A percentile compares a stretch with the other conserved stretches of the same genome.
Evolutionary conservation across 139 green algal genomes (phyloP).

Genomic region (Zygnema circumcarinatum): DNA sequence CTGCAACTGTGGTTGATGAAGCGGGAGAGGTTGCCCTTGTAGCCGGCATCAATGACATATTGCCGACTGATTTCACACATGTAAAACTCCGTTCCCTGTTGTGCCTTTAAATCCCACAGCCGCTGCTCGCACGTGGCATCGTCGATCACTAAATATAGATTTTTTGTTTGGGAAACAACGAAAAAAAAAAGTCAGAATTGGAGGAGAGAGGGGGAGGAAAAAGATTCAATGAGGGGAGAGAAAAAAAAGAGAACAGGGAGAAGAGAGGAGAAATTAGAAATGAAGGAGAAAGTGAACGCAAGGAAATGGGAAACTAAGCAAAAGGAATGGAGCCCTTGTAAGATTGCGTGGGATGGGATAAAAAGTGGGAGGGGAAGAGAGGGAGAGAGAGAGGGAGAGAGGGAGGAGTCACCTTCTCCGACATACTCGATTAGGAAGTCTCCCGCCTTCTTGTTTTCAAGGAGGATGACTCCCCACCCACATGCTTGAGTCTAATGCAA

Average conservation of each 20-base stretch:
- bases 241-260: not conserved
- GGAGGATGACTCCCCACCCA: slow-evolving; percentile 43
- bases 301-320: no score
- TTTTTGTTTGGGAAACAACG: not conserved
- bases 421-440: slow-evolving; percentile 57
- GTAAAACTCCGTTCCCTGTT: slow-evolving; percentile 45
- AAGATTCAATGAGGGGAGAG: not conserved
- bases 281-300: not conserved
- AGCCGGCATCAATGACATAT: slow-evolving; percentile 84
- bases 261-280: slow-evolving; percentile 9
- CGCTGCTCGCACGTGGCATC: slow-evolving; percentile 57
- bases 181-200: not conserved
- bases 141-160: slow-evolving; percentile 58
- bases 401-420: slow-evolving; percentile 60
- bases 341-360: no score
- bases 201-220: not conserved
- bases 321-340: no score
- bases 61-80: slow-evolving; percentile 63
- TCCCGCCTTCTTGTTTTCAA: slow-evolving; percentile 36
- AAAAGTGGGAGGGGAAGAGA: no score
- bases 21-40: slow-evolving; percentile 86
- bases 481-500: slow-evolving; percentile 54
- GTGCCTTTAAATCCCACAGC: slow-evolving; percentile 55
- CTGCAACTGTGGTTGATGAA: slow-evolving; percentile 99
- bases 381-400: no score